phyloP scores from a whole-genome alignment of 2,329 filamentous ascomycete species.

The Curvularia sp. region DNA sequence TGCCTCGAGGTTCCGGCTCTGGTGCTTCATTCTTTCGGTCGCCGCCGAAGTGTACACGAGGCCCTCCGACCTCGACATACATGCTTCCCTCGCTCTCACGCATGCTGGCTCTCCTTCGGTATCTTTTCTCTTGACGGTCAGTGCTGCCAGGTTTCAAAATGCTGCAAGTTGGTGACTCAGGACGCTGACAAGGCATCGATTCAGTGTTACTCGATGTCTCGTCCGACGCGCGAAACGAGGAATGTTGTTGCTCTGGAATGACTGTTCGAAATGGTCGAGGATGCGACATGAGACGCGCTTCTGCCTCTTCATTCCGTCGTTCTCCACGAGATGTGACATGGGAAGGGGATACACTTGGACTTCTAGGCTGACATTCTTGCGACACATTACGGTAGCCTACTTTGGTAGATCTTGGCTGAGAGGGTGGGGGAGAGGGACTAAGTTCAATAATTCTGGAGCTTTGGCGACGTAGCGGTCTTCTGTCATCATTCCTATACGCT shows the following conservation, averaged over 20 bases:
- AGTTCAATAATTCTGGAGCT: slow-evolving; percentile 35
- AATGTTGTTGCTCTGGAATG: slow-evolving; percentile 27
- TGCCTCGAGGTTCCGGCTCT: slow-evolving; percentile 3
- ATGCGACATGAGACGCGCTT: slow-evolving; percentile 36
- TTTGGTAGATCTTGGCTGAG: slow-evolving; percentile 21
- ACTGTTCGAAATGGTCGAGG: slow-evolving; percentile 35
- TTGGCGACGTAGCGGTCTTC: slow-evolving; percentile 14
- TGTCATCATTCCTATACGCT: slow-evolving; percentile 24
- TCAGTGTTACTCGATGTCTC: slow-evolving; percentile 27
- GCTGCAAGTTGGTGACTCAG: slow-evolving; percentile 28
- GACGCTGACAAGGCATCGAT: slow-evolving; percentile 12
- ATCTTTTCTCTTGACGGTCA: slow-evolving; percentile 25
- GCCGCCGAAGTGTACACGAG: slow-evolving; percentile 41
- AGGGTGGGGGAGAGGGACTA: slow-evolving; percentile 34
- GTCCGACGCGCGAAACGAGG: slow-evolving; percentile 25
- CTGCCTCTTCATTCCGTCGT: slow-evolving; percentile 29
- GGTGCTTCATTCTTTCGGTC: slow-evolving; percentile 14
- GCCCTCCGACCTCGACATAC: slow-evolving; percentile 40
- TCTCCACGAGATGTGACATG: slow-evolving; percentile 14
- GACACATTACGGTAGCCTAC: slow-evolving; percentile 28
- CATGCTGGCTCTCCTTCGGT: slow-evolving; percentile 25
- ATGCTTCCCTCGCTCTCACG: slow-evolving; percentile 39
- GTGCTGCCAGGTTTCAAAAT: slow-evolving; percentile 36
- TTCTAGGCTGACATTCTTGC: slow-evolving; percentile 22
- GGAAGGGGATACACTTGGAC: slow-evolving; percentile 23